Evolutionary conservation across 352 stramenopile species (phyloP).

Genomic region (Lagenidium giganteum): DNA sequence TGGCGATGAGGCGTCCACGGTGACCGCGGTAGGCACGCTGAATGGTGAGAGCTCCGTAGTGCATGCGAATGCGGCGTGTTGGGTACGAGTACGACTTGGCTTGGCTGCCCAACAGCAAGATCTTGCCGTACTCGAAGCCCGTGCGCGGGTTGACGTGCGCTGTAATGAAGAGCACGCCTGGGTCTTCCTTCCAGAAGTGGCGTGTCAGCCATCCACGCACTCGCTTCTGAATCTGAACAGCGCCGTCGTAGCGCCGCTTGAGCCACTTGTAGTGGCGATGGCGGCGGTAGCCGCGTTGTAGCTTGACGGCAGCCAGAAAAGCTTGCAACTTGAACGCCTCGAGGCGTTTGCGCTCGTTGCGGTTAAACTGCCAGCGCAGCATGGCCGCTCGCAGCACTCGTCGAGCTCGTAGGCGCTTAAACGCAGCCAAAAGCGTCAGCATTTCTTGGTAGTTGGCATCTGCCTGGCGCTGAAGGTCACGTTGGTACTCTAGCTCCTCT

Average conservation of each 20-base stretch:
- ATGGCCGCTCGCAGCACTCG: constrained; percentile 43
- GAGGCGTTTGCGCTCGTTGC: too few species aligned
- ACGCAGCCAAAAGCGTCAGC: constrained; percentile 35
- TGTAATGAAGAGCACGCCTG: constrained; percentile 23
- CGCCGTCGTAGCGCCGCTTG: constrained; percentile 31
- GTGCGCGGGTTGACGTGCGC: constrained; percentile 26
- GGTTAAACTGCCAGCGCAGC: too few species aligned
- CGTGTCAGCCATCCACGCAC: constrained; percentile 42
- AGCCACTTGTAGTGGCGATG: constrained; percentile 24
- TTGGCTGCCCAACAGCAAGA: constrained; percentile 22
- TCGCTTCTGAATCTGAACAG: constrained; percentile 33
- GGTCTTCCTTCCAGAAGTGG: constrained; percentile 39
- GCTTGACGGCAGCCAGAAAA: constrained; percentile 35
- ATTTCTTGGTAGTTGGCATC: constrained; percentile 38
- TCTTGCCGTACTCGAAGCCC: constrained; percentile 37
- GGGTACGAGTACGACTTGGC: constrained; percentile 39
- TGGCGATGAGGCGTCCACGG: constrained; percentile 30
- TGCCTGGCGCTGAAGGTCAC: constrained; percentile 30
- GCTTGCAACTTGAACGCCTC: constrained; percentile 31
- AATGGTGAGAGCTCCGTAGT: constrained; percentile 22
- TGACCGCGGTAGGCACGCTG: constrained; percentile 40
- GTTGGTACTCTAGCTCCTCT: constrained; percentile 59
- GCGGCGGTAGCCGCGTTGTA: too few species aligned
- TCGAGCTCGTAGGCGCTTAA: constrained; percentile 41
- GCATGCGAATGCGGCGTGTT: constrained; percentile 28